Percentiles rank a stretch among this genome's conserved stretches.
phyloP scores from a whole-genome alignment of 495 filamentous ascomycete genomes.

The Penicillium coprophilum region DNA sequence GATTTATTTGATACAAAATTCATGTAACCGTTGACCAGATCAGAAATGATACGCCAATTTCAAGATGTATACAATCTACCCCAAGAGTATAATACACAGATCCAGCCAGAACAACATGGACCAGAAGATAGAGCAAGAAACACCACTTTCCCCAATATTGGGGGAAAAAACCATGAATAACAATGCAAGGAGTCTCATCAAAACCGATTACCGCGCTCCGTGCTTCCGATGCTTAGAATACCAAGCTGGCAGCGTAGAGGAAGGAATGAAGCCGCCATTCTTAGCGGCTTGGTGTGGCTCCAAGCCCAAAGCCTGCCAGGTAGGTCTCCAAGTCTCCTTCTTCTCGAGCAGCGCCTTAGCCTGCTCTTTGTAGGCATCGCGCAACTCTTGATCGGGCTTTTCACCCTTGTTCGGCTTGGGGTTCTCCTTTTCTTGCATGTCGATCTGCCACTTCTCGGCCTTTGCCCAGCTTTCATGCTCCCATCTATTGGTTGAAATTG shows the following conservation, averaged over 20 bases:
- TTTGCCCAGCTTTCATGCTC: constrained; percentile 46
- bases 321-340: constrained; percentile 42
- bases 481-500: constrained; percentile 43
- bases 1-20: neutral
- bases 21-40: neutral
- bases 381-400: constrained; percentile 30
- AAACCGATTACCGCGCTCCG: constrained; percentile 3
- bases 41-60: constrained; percentile 7
- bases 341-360: constrained; percentile 57
- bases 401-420: constrained; percentile 27
- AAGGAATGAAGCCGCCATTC: neutral
- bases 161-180: neutral
- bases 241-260: constrained; percentile 13
- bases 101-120: constrained; percentile 2
- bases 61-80: constrained; percentile 16
- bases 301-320: constrained; percentile 48
- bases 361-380: constrained; percentile 46
- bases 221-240: constrained; percentile 6
- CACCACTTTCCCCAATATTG: constrained; percentile 2
- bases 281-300: constrained; percentile 20
- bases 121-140: constrained; percentile 11
- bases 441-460: constrained; percentile 31
- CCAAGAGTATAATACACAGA: constrained; percentile 15
- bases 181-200: constrained; percentile 10
- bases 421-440: constrained; percentile 22